Evolutionary conservation across 192 early-diverging fungal genomes (phyloP), one percentile per base, ranked within the genome.

Genomic region (Coemansia sp.): DNA sequence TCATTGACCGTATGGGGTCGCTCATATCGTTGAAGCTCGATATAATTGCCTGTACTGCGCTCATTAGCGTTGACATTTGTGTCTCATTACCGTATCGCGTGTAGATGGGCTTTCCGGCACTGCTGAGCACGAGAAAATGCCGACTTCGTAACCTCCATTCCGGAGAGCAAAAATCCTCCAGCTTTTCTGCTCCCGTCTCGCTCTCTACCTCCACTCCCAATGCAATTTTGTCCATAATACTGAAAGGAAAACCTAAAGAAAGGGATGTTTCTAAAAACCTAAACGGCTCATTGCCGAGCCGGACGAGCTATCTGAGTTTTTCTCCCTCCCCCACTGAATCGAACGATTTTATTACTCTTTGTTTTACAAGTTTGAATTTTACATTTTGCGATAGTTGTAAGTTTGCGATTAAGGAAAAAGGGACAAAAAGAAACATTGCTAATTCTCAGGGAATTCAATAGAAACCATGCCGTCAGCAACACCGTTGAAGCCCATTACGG

Each of bases 81-180:
- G 91, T 75, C 65, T 98, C 96, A 59, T 91, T 87, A 13, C 96
- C 96, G 68, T 97, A 90, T 62, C 94, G 80, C 35, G 86, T 86
- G 78, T 92, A 98, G 8, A 98, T 89, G 12, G 96, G 94, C 70
- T 98, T 98, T 15, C 96, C 96, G 5, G 92, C 89, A 59, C 83
- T 88, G 77, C 89, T 91, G 12, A 98, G 81, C 8, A 98, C 87
- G 59, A 98, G 90, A 56, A 94, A 94, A 58, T 98, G 93, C 54
- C 91, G 92, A 38, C 49, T 53, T 39, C 57, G 68, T n/a, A 44
- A n/a, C 15, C 57, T 63, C 74, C 74, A 78, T 50, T 62, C 53
- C 15, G 68, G 48, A 30, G 65, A 71, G 14, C 58, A 38, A 55
- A 77, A 77, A 50, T 77, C 67, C 13, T 77, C 73, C 15, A 71